Base-by-base conservation (phyloP, 2,329 filamentous ascomycete species). In the Hymenoscyphus salicellus region DNA sequence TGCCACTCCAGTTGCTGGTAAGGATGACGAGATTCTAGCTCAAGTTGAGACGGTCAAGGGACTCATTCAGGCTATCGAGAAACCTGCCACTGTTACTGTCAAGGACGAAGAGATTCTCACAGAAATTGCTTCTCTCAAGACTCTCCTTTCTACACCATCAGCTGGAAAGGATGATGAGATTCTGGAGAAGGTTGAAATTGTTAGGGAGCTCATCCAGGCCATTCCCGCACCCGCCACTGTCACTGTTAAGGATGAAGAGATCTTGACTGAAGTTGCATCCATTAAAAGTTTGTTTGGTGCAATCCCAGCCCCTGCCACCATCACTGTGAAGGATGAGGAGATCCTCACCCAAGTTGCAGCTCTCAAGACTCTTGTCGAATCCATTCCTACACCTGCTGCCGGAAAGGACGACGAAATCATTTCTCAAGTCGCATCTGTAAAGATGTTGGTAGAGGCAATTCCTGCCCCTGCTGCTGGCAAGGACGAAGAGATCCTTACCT, bases 321-420 rank as follows among this genome's bases (percentile, higher is more conserved):
- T 62, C 17, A 62, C 60, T 14, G 49, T 62, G 26, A 63, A 66
- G 26, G 55, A 64, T 33, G 36, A 67, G 3, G 63, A 65, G 8
- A 61, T 65, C 33, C 36, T 65, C 6, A 20, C 55, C n/a, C 59
- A 65, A 28, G 26, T 65, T 23, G 58, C 63, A 4, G 36, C 57
- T 17, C 36, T 67, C 30, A 65, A 67, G 58, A 10, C 43, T n/a
- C 14, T 58, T n/a, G 33, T 67, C 11, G 55, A 57, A 7, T 43
- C 56, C 17, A 55, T 63, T 30, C 58, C 63, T 3, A 52, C n/a
- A 20, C 63, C 58, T 4, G 3, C 41, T 0, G 52, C 49, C 1
- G 10, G 20, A 6, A 64, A 64, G 23, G 58, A 61, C 17, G 60
- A 56, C 1, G 61, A 59, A 16, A 65, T 60, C 30, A n/a, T 60